Conservation (phyloP, 352 stramenopile genomes). For the Phytopythium litorale region DNA sequence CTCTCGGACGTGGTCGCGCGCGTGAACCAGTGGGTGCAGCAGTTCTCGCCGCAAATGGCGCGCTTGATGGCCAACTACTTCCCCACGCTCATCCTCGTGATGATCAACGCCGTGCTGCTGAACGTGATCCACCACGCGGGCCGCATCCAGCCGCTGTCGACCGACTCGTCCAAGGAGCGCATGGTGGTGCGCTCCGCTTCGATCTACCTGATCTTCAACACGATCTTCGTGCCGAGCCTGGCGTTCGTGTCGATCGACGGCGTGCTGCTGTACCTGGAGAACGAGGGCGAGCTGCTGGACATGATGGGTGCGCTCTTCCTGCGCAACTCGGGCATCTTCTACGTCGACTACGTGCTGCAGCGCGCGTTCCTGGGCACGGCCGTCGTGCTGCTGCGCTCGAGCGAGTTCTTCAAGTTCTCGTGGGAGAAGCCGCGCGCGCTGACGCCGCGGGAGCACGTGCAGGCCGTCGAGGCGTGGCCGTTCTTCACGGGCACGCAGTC, state of each 20-base stretch:
- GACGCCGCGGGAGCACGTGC: slow-evolving; percentile 65
- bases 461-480: slow-evolving; percentile 64
- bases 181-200: slow-evolving; percentile 75
- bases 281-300: slow-evolving; percentile 68
- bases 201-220: slow-evolving; percentile 88
- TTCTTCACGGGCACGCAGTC: slow-evolving; percentile 86
- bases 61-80: slow-evolving; percentile 78
- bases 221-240: slow-evolving; percentile 81
- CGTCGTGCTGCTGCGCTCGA: slow-evolving; percentile 67
- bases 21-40: slow-evolving; percentile 51
- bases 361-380: slow-evolving; percentile 77
- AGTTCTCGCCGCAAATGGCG: slow-evolving; percentile 74
- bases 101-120: slow-evolving; percentile 84
- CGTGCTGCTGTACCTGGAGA: slow-evolving; percentile 71
- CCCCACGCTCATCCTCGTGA: slow-evolving; percentile 81
- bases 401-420: slow-evolving; percentile 78
- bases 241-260: slow-evolving; percentile 87
- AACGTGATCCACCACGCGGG: slow-evolving; percentile 80
- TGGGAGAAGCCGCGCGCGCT: slow-evolving; percentile 76
- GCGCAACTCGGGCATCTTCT: slow-evolving; percentile 88
- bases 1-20: slow-evolving; percentile 65
- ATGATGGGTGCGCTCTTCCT: slow-evolving; percentile 84
- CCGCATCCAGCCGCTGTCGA: slow-evolving; percentile 80
- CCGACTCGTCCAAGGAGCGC: slow-evolving; percentile 81
- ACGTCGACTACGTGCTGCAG: slow-evolving; percentile 86